Evolutionary conservation across 805 yeast genomes (phyloP), one percentile per base, ranked within the genome.

Genomic region (Zygoascus tannicola): DNA sequence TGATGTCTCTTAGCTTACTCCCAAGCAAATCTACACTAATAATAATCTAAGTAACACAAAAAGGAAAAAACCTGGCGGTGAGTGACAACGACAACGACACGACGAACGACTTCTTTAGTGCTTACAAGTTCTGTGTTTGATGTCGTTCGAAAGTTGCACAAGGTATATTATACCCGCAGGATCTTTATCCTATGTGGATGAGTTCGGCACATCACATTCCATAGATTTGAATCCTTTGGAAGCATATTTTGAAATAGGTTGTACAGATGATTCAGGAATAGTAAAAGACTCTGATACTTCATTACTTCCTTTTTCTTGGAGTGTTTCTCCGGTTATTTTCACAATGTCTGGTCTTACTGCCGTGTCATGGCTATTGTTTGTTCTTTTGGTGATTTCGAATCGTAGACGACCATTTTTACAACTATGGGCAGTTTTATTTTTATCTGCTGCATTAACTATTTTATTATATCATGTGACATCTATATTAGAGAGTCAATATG

Each of bases 321-420:
- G 57, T 4, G 55, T 54, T 16, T 46, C 58, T 4, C 66, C 66
- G n/a, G 54, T 61, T 10, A 56, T 59, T 2, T 62, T 53, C 44
- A 50, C 62, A 3, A 40, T 62, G 21, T 45, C 64, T 4, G 65
- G 60, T 5, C 51, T 57, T 14, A 55, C 62, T 3, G 62, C 58
- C 5, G 71, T 80, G 14, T 67, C 80, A 22, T 85, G 94, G 94
- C 76, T 83, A 76, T 65, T 85, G 21, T 62, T 80, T 41, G 48
- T 81, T 15, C 60, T 82, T 28, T 65, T 81, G 35, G 55, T 74
- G 18, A 57, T 84, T 26, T 71, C 76, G 18, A 75, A 73, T 33
- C 75, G 75, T 50, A 64, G 74, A 21, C 74, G 81, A 44, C 86
- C 88, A 3, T 56, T 66, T 34, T 59, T 78, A 36, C 71, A 84